Conservation (phyloP, 2,329 filamentous ascomycete genomes). For the Clonostachys sp. region DNA sequence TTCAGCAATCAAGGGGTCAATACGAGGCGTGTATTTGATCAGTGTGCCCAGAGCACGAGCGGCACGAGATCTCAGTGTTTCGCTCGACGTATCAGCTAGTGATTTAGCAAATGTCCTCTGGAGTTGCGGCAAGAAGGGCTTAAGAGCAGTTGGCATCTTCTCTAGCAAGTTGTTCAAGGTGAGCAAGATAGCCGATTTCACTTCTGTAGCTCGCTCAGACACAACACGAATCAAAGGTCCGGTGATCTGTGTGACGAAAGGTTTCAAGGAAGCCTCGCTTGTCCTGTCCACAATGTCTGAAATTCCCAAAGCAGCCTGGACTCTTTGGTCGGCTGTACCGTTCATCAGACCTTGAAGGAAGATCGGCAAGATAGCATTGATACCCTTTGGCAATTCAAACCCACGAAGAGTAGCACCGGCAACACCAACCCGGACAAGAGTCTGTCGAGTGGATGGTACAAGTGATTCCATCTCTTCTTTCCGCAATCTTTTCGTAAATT, state of each 20-base stretch:
- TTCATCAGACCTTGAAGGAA: conserved; percentile 98
- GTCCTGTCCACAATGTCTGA: conserved; percentile 95
- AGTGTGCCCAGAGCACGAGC: conserved; percentile 92
- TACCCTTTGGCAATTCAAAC: conserved; percentile 91
- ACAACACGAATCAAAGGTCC: conserved; percentile 97
- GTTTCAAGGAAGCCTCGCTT: conserved; percentile 80
- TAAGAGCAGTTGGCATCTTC: conserved; percentile 93
- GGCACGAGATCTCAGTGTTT: conserved; percentile 79
- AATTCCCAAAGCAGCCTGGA: conserved; percentile 86
- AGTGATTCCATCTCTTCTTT: conserved; percentile 99
- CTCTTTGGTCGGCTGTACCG: conserved; percentile 85
- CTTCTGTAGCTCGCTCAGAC: conserved; percentile 90
- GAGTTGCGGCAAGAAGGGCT: conserved; percentile 94
- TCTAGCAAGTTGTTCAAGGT: conserved; percentile 93
- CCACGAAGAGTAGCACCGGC: conserved; percentile 80
- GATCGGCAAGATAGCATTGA: conserved; percentile 92
- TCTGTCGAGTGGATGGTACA: conserved; percentile 79
- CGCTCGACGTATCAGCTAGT: conserved; percentile 87
- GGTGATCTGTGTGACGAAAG: conserved; percentile 96
- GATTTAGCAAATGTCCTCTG: conserved; percentile 97
- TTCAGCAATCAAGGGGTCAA: conserved; percentile 89
- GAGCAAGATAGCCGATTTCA: conserved; percentile 90
- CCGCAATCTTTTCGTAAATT: conserved; percentile 81
- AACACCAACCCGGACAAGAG: conserved; percentile 83
- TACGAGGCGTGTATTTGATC: conserved; percentile 91